phyloP scores from a whole-genome alignment of 2,329 filamentous ascomycete species.

The Fusarium virguliforme region DNA sequence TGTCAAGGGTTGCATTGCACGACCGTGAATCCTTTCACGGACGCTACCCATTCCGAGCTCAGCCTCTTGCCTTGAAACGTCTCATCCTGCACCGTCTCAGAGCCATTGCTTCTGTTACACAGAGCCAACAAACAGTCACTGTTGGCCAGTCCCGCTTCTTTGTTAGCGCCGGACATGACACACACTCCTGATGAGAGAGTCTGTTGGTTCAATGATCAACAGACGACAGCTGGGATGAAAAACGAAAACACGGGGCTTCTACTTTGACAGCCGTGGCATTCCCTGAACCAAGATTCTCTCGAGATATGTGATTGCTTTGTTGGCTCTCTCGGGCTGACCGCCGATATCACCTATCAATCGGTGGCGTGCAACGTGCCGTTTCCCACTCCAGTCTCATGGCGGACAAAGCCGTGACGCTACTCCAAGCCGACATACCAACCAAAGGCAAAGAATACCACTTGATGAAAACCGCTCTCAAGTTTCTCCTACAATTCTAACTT shows the following conservation, averaged over 20 bases:
- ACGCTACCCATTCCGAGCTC: conserved; percentile 19
- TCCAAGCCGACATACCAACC: background rate
- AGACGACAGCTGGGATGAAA: background rate
- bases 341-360: conserved; percentile 9
- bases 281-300: background rate
- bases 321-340: background rate
- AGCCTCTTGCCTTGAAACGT: conserved; percentile 38
- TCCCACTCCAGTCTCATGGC: background rate
- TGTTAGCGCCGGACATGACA: conserved; percentile 1
- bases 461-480: conserved; percentile 1
- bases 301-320: background rate
- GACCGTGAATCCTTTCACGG: conserved; percentile 17
- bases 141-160: conserved; percentile 2
- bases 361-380: conserved; percentile 7
- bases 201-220: background rate
- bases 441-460: background rate
- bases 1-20: conserved; percentile 15
- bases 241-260: background rate
- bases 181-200: background rate
- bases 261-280: background rate
- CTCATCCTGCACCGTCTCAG: conserved; percentile 29
- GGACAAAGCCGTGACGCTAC: background rate
- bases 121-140: background rate
- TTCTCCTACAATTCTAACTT: conserved; percentile 20
- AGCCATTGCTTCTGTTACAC: conserved; percentile 24